phyloP scores from a whole-genome alignment of 345 rosid genomes.

The Aurinia saxatilis region DNA sequence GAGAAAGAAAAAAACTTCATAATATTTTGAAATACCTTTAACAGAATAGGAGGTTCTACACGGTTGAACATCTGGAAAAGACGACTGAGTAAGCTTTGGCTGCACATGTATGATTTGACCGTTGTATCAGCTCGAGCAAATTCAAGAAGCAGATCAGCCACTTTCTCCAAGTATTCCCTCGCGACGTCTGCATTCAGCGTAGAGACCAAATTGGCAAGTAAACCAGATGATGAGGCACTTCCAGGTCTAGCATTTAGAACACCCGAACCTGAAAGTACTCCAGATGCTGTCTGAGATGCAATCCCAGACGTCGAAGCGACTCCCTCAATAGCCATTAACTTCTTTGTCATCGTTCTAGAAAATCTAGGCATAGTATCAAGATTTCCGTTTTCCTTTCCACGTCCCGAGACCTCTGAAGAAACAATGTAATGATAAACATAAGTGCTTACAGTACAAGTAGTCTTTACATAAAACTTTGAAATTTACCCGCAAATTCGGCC shows the following conservation, averaged over 20 bases:
- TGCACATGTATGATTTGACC: constrained; percentile 91
- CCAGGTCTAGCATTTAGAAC: constrained; percentile 90
- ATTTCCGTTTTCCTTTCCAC: constrained; percentile 69
- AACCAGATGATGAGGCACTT: constrained; percentile 88
- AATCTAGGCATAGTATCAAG: constrained; percentile 55
- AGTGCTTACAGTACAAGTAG: constrained; percentile 3
- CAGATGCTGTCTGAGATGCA: constrained; percentile 84
- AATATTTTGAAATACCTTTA: constrained; percentile 57
- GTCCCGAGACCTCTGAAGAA: constrained; percentile 67
- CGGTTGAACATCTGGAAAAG: constrained; percentile 93
- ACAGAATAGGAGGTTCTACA: constrained; percentile 77
- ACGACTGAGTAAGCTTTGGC: constrained; percentile 86
- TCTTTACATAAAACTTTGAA: background rate
- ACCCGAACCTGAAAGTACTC: constrained; percentile 94
- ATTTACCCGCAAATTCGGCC: constrained; percentile 89
- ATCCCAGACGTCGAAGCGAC: constrained; percentile 64
- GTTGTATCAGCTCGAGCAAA: constrained; percentile 90
- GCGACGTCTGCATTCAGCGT: constrained; percentile 78
- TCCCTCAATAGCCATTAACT: constrained; percentile 53
- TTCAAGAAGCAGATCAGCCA: constrained; percentile 92
- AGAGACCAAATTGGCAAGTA: constrained; percentile 77
- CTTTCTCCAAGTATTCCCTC: constrained; percentile 84
- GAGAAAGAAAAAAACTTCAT: too few species aligned
- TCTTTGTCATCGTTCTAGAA: constrained; percentile 53
- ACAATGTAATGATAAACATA: constrained; percentile 17